phyloP scores from a whole-genome alignment of 768 basidiomycete species.

The Chalciporus pseudorubinellus region DNA sequence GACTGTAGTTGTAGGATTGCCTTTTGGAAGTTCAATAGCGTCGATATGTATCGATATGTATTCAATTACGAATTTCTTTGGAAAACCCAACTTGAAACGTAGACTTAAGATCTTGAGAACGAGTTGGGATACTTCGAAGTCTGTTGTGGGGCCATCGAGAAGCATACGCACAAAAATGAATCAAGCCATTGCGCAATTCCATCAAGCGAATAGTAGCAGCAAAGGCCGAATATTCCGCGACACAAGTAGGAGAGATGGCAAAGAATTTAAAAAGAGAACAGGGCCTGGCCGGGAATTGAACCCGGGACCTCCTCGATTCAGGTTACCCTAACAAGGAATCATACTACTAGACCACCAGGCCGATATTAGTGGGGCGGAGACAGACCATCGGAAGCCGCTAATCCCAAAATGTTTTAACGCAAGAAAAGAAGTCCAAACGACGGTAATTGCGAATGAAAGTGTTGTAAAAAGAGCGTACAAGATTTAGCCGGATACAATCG shows the following conservation, averaged over 20 bases:
- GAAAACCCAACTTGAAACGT: too few relatives aligned
- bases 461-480: conserved; percentile 9
- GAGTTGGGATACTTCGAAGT: too few relatives aligned
- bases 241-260: not conserved
- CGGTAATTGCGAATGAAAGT: conserved; percentile 6
- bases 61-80: too few relatives aligned
- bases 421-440: not conserved
- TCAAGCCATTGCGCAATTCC: too few relatives aligned
- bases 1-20: not conserved
- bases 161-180: too few relatives aligned
- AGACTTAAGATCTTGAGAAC: too few relatives aligned
- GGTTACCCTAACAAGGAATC: conserved; percentile 49
- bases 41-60: conserved; percentile 1
- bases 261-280: not conserved
- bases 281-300: conserved; percentile 61
- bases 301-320: conserved; percentile 57
- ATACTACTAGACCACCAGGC: conserved; percentile 56
- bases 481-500: not conserved
- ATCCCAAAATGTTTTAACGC: too few relatives aligned
- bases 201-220: too few relatives aligned
- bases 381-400: not conserved
- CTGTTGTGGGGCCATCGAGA: too few relatives aligned
- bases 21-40: not conserved
- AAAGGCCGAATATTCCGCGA: too few relatives aligned
- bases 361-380: conserved; percentile 2